These are phyloP conservation scores for Linaria vulgaris DNA, from an alignment of 257 asterid genomes.

Conservation along the genomic window DNA sequence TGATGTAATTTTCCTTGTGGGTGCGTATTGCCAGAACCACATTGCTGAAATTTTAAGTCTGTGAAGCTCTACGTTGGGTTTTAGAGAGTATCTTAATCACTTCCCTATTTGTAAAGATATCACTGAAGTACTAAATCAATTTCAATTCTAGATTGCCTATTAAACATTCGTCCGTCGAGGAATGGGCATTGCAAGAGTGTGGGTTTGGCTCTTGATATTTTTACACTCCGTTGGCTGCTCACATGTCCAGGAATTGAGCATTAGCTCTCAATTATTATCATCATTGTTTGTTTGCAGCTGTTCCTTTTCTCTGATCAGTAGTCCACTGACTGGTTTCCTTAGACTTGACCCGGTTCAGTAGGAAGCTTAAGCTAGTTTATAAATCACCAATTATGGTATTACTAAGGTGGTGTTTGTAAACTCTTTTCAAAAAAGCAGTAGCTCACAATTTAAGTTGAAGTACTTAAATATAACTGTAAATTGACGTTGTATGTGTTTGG, in stretches of 20 bases:
- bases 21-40: conserved; percentile 34
- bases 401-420: no score
- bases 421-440: no score
- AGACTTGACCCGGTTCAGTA: conserved; percentile 28
- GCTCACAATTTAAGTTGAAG: no score
- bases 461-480: no score
- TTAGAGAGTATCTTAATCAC: conserved; percentile 27
- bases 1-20: conserved; percentile 21
- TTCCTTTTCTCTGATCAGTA: conserved; percentile 27
- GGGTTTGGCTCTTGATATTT: conserved; percentile 18
- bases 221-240: conserved; percentile 19
- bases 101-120: conserved; percentile 29
- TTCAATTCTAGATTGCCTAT: conserved; percentile 16
- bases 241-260: conserved; percentile 12
- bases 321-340: conserved; percentile 22
- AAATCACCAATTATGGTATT: conserved; percentile 24
- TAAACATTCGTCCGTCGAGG: conserved; percentile 12
- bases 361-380: conserved; percentile 34
- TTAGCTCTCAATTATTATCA: conserved; percentile 21
- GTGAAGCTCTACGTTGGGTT: conserved; percentile 29
- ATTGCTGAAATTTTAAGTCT: conserved; percentile 24
- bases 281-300: conserved; percentile 19
- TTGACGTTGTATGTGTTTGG: no score
- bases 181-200: conserved; percentile 22
- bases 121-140: conserved; percentile 20